Base-by-base conservation (phyloP, 331 rosid genomes). In the Malus hybrid region DNA sequence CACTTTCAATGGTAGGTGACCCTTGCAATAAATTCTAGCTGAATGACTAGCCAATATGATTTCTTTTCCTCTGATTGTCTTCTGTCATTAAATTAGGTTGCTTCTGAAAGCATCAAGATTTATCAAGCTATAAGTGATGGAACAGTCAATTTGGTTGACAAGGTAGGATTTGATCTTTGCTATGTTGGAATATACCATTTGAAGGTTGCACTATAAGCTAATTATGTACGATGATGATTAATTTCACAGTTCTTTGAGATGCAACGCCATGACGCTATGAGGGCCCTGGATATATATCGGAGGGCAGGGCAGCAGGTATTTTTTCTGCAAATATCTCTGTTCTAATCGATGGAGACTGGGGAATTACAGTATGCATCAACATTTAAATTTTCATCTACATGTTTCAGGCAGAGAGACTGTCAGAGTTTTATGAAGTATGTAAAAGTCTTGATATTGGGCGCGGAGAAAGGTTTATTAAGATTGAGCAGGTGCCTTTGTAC, bases 51-150 rank as follows among this genome's bases (percentile, higher is more conserved):
- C 22, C 34, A 48, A 31, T 68, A 27, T 59, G 15, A 33, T 48
- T 29, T 12, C 7, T 67, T 69, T 20, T 73, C 67, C 42, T 77
- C 78, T 90, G 70, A 83, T 75, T 64, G 65, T 76, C 77, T 65
- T 67, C 55, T 65, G 69, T 83, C 31, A 69, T 80, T 75, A 18
- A 61, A 61, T 73, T 79, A 95, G 99, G 99, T 95, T 86, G 99
- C 96, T 78, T 81, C 86, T 6, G 99, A 95, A 78, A 95, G 99
- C 85, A 72, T 87, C 63, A 92, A 89, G 90, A 88, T 92, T 81
- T 90, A 95, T 79, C 99, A 95, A 81, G 99, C 99, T 77, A 95
- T 95, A 52, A 92, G 93, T 81, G 98, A 95, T 77, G 99, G 99
- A 65, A 92, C 98, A 12, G 90, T 86, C 81, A 95, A 95, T 83